phyloP scores from a whole-genome alignment of 441 rosid species.

The Aleurites moluccanus region DNA sequence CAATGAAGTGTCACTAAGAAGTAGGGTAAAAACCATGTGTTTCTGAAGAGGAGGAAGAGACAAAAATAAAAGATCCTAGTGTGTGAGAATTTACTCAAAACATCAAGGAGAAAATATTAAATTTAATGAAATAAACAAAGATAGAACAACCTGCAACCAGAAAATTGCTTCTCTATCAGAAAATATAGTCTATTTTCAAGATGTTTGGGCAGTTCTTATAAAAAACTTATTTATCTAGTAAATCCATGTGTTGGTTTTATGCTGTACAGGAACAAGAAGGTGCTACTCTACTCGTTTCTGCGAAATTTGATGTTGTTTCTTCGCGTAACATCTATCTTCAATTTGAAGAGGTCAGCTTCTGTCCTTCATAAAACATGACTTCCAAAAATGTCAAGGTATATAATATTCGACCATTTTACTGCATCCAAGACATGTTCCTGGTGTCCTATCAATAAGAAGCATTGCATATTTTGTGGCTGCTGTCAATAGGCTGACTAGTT shows the following conservation, averaged over 20 bases:
- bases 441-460: background rate
- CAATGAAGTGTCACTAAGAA: background rate
- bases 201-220: background rate
- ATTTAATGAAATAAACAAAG: background rate
- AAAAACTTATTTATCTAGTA: background rate
- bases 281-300: constrained; percentile 89
- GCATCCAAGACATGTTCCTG: background rate
- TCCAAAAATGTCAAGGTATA: constrained; percentile 16
- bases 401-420: constrained; percentile 9
- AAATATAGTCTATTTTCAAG: background rate
- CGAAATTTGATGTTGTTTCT: constrained; percentile 74
- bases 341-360: constrained; percentile 80
- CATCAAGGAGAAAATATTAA: no score
- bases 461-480: no score
- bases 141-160: background rate
- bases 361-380: constrained; percentile 23
- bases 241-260: constrained; percentile 19
- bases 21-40: background rate
- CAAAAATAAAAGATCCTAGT: background rate
- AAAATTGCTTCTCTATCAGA: background rate
- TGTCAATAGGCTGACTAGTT: background rate
- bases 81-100: no score
- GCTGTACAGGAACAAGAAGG: constrained; percentile 77
- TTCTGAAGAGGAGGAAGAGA: background rate
- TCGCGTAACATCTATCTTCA: constrained; percentile 77